Percentiles rank a stretch among this genome's conserved stretches.
phyloP scores from a whole-genome alignment of 345 rosid species.

The Lepidium sativum region DNA sequence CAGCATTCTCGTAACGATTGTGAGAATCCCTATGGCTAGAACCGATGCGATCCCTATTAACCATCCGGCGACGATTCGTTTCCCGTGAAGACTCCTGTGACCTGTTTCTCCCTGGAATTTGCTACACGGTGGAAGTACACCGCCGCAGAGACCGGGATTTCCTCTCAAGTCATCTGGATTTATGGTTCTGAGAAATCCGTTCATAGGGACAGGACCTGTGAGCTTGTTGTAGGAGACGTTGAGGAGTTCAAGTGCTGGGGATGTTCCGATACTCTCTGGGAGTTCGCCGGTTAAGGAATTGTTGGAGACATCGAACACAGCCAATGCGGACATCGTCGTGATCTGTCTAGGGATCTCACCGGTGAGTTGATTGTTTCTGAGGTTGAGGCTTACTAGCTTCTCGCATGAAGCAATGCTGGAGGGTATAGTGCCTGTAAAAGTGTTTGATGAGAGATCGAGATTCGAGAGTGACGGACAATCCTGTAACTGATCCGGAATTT shows the following conservation, averaged over 20 bases:
- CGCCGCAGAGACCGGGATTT: constrained; percentile 71
- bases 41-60: constrained; percentile 52
- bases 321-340: constrained; percentile 72
- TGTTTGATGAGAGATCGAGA: constrained; percentile 81
- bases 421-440: constrained; percentile 61
- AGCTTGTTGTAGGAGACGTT: constrained; percentile 78
- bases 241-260: constrained; percentile 72
- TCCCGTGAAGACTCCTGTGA: constrained; percentile 36
- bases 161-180: constrained; percentile 69
- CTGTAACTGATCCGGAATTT: constrained; percentile 82
- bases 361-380: constrained; percentile 49
- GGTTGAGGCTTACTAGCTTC: constrained; percentile 62
- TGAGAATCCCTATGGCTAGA: constrained; percentile 41
- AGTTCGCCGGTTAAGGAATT: constrained; percentile 70
- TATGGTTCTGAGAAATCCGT: constrained; percentile 66
- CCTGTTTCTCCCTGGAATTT: constrained; percentile 15
- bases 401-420: constrained; percentile 79
- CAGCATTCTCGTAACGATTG: constrained; percentile 32
- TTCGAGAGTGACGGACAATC: constrained; percentile 77
- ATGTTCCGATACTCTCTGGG: constrained; percentile 65
- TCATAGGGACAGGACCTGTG: constrained; percentile 73
- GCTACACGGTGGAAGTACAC: constrained; percentile 73
- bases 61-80: constrained; percentile 55
- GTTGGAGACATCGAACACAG: constrained; percentile 78
- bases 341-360: constrained; percentile 67